Evolutionary conservation across 805 yeast genomes (phyloP).

Genomic region (Lipomyces lipofer): DNA sequence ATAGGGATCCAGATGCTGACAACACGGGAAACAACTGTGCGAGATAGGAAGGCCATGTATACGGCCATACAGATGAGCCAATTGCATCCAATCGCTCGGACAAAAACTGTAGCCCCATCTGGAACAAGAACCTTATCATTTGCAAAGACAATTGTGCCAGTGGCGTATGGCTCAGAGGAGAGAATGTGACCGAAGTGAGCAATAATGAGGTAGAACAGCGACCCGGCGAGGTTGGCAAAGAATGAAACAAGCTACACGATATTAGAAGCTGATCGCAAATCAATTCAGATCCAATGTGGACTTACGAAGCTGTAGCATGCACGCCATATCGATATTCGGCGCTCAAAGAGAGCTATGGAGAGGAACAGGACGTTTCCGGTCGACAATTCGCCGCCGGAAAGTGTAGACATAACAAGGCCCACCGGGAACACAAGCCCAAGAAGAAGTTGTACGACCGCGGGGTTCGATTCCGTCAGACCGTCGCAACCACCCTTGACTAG

Average conservation of each 20-base stretch:
- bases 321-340: constrained; percentile 26
- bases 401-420: constrained; percentile 28
- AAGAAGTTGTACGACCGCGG: constrained; percentile 25
- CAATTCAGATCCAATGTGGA: background rate
- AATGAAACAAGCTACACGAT: constrained; percentile 24
- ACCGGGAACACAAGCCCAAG: constrained; percentile 32
- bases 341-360: constrained; percentile 24
- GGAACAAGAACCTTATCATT: constrained; percentile 24
- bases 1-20: constrained; percentile 65
- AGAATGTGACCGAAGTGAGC: constrained; percentile 28
- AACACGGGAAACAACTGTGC: constrained; percentile 75
- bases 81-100: constrained; percentile 60
- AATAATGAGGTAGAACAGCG: constrained; percentile 27
- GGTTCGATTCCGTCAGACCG: constrained; percentile 23
- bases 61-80: constrained; percentile 75
- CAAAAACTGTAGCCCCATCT: constrained; percentile 22
- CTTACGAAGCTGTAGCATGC: constrained; percentile 21
- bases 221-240: constrained; percentile 28
- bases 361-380: constrained; percentile 30
- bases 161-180: constrained; percentile 20
- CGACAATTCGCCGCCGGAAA: constrained; percentile 31
- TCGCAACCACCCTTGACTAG: constrained; percentile 30
- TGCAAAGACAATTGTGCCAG: constrained; percentile 25
- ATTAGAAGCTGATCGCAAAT: background rate
- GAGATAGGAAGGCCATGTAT: constrained; percentile 73